Evolutionary conservation across 305 asterid species (phyloP), one percentile per base, ranked within the genome.

Genomic region (Andrographis paniculata): DNA sequence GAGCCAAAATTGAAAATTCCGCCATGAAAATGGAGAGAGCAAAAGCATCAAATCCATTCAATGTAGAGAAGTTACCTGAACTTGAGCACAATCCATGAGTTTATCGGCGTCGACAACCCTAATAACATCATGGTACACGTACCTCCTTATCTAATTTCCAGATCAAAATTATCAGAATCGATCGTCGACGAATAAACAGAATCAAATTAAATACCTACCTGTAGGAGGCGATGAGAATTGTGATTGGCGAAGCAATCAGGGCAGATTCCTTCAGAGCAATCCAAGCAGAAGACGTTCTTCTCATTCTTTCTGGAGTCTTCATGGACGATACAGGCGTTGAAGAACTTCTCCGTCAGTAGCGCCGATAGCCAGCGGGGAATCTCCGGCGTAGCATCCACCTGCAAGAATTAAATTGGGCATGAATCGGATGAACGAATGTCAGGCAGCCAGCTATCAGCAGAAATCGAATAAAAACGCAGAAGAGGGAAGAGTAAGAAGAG

Each of bases 221-320:
- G 82, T 8, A 85, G 45, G 41, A 75, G 79, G 33, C 84, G 74
- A 50, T 87, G 96, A 45, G 78, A 71, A 52, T 45, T 43, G 21
- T 83, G 96, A 31, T 18, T 19, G 9, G 45, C 0, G 0, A 68
- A 41, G 59, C 96, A 83, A 22, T 70, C 75, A 14, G 80, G 77
- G 69, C 94, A 87, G 48, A 80, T 62, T 7, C 78, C 78, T 6
- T 62, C 71, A 36, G 75, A 71, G 57, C 96, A 83, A 55, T 78
- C 83, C 77, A 83, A 59, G 28, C 96, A 87, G 21, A 72, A 80
- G 5, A 70, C 48, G 9, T 80, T 87, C 50, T 76, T 83, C 5
- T 83, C 96, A 8, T 80, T 87, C 59, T 76, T 87, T 69, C 54
- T 72, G 0, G 39, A 51, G 14, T 59, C 69, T 33, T 74, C 75